These are phyloP conservation scores for Coemansia reversa DNA, from an alignment of 192 early-diverging fungal species.

Conservation along the genomic window DNA sequence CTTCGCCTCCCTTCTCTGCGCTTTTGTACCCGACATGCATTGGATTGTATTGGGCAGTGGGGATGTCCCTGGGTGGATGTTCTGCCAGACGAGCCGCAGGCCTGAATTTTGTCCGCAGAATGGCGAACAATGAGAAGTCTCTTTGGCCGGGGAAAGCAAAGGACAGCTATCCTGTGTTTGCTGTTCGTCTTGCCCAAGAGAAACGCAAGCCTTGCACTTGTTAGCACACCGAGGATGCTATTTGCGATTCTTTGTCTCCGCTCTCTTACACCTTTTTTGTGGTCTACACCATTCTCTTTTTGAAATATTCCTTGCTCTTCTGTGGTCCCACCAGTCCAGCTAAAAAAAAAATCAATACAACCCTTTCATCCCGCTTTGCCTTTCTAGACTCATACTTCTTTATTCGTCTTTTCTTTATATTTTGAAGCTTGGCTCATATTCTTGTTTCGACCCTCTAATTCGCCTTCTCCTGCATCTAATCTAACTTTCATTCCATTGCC, in stretches of 20 bases:
- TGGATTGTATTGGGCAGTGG: slow-evolving; percentile 1
- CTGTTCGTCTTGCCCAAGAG: background rate
- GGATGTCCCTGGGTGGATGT: background rate
- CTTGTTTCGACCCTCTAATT: slow-evolving; percentile 15
- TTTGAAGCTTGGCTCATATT: slow-evolving; percentile 2
- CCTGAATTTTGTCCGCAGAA: background rate
- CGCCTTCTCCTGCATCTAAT: slow-evolving; percentile 13
- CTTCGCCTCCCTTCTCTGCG: background rate
- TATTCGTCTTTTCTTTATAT: background rate
- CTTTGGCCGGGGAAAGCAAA: background rate
- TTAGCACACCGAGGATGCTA: background rate
- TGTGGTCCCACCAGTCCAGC: background rate
- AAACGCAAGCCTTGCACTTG: background rate
- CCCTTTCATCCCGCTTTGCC: background rate
- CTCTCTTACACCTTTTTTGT: background rate
- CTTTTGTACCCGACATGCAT: slow-evolving; percentile 7
- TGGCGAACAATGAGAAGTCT: background rate
- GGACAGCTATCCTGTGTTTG: background rate
- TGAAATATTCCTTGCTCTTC: background rate
- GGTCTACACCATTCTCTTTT: background rate
- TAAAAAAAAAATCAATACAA: background rate
- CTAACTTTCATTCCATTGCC: background rate
- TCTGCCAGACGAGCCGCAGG: background rate
- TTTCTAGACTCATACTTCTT: background rate
- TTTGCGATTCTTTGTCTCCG: background rate